phyloP scores from a whole-genome alignment of 1,284 basidiomycete species.

The Ceratobasidium sp. region DNA sequence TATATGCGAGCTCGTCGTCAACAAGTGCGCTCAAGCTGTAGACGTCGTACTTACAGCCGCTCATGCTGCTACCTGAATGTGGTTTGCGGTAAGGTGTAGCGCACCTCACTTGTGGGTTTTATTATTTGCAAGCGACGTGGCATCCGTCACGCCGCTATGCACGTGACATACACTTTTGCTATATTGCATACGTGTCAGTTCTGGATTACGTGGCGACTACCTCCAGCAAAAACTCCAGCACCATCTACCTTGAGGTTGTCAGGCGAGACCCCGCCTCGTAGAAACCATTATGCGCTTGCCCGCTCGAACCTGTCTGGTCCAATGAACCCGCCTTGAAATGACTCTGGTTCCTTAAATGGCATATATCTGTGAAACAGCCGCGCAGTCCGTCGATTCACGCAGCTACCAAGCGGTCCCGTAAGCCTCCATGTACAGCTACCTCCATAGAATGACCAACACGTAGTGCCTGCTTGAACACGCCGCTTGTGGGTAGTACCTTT shows the following conservation, averaged over 20 bases:
- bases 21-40: neutral
- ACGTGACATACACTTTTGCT: conserved; percentile 38
- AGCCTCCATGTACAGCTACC: no score
- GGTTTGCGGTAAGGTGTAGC: conserved; percentile 37
- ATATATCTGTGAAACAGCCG: no score
- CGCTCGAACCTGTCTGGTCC: neutral
- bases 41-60: conserved; percentile 50
- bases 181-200: conserved; percentile 41
- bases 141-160: conserved; percentile 29
- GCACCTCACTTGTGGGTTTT: conserved; percentile 39
- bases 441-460: no score
- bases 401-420: no score
- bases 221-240: conserved; percentile 21
- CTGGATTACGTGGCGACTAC: conserved; percentile 34
- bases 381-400: no score
- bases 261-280: neutral
- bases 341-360: no score
- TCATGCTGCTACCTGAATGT: conserved; percentile 49
- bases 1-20: conserved; percentile 20
- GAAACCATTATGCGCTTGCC: neutral
- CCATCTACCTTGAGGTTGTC: conserved; percentile 7
- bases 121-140: conserved; percentile 46
- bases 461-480: no score
- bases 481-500: no score
- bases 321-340: no score